Base-by-base conservation (phyloP, 352 stramenopile genomes). In the Phytophthora pistaciae region DNA sequence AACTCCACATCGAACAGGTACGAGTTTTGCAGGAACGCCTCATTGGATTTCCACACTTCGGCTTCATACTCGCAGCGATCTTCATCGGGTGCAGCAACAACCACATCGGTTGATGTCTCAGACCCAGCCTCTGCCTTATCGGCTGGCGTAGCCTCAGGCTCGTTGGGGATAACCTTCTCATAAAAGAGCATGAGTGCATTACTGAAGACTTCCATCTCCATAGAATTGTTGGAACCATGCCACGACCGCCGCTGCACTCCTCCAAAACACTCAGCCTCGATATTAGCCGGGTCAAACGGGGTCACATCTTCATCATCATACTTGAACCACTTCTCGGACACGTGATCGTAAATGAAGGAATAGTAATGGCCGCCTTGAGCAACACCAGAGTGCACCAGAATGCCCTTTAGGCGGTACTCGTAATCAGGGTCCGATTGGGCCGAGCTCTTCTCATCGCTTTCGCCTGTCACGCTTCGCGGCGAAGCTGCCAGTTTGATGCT, bases 161-260 rank as follows among this genome's bases (percentile, higher is more conserved):
- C 73, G 0, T 79, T 79, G 14, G 80, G 85, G 13, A 86, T 77
- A 25, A 99, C 92, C 78, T 99, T 99, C 68, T 99, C 98, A 70
- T 99, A 99, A 72, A 99, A 99, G 0, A 99, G 83, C 96, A 99
- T 99, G 5, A 99, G 80, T 5, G 97, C 98, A 74, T 99, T 99
- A 58, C 96, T 98, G 76, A 99, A 99, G 14, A 99, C 93, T 76
- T 99, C 98, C 84, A 98, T 98, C 74, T 99, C 98, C 77, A 99
- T 97, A 20, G 94, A 96, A 68, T 98, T 98, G 64, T 78, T 96
- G 21, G 98, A 90, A 18, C 98, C 98, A 72, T 99, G 95, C 91
- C 95, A 99, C 23, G 85, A 94, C 18, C 88, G 87, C 11, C 85
- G 85, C 65, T 99, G 88, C 16, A 98, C 98, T 21, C 98, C 98